These are phyloP conservation scores for Aureobasidium musti DNA, from an alignment of 2,329 filamentous ascomycete genomes.

Conservation along the genomic window DNA sequence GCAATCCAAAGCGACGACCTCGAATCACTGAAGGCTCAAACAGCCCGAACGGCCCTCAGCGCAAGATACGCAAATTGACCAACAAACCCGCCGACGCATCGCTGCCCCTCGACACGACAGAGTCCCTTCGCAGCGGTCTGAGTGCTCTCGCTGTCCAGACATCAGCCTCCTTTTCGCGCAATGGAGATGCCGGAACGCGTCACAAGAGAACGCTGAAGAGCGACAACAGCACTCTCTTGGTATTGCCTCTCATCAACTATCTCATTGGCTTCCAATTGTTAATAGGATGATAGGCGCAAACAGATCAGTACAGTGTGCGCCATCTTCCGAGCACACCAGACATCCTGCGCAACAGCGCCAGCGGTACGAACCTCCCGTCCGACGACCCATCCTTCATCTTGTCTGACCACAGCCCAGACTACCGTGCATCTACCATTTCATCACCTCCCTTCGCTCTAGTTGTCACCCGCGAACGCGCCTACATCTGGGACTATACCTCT, in stretches of 20 bases:
- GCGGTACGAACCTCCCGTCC: slow-evolving; percentile 16
- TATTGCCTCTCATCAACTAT: background rate
- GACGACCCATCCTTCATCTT: background rate
- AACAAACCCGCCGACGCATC: slow-evolving; percentile 32
- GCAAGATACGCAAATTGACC: slow-evolving; percentile 52
- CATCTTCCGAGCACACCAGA: slow-evolving; percentile 76
- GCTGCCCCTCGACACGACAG: slow-evolving; percentile 23
- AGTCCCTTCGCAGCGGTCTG: slow-evolving; percentile 26
- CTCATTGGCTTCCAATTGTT: background rate
- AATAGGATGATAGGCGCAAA: slow-evolving; percentile 64
- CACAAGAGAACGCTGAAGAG: slow-evolving; percentile 27
- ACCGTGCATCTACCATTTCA: slow-evolving; percentile 54
- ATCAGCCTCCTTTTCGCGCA: slow-evolving; percentile 16
- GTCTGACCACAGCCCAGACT: slow-evolving; percentile 34
- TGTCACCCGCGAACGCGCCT: slow-evolving; percentile 76
- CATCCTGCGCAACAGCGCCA: slow-evolving; percentile 30
- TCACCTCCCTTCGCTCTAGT: slow-evolving; percentile 71
- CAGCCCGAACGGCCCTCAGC: slow-evolving; percentile 38
- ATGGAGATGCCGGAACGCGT: slow-evolving; percentile 14
- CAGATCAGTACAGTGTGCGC: slow-evolving; percentile 79
- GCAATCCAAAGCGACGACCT: slow-evolving; percentile 51
- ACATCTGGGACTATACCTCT: slow-evolving; percentile 83
- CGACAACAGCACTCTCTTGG: slow-evolving; percentile 28
- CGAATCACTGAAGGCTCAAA: slow-evolving; percentile 46
- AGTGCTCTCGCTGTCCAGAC: slow-evolving; percentile 10